Base-by-base conservation (phyloP, 2,329 filamentous ascomycete genomes). In the Tolypocladium nubicola region DNA sequence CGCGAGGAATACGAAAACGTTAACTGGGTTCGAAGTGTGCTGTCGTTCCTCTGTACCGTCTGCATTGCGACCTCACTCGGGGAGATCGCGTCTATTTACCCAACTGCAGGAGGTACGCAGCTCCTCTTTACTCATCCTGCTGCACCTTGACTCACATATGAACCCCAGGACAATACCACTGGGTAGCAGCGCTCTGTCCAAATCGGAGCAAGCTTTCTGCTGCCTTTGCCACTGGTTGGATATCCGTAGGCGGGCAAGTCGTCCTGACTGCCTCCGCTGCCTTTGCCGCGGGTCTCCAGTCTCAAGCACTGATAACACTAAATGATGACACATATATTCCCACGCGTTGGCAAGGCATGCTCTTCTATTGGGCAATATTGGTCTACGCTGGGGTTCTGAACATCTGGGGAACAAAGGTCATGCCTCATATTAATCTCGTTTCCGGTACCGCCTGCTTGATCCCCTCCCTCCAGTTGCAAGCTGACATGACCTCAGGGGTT, bases 191-290 rank as follows among this genome's bases (percentile, higher is more conserved):
- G 5, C 66, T 77, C 1, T 59, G 55, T 52, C 63, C 63, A 16
- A 8, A 35, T 1, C 52, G 54, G 10, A 56, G 39, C 7, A 56
- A 61, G 21, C 33, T 52, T 1, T 39, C 55, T 13, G 60, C 60
- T 11, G 57, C 62, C 1, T 64, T 54, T 54, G 55, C 57, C 4
- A 74, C 71, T 1, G 72, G 72, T 60, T 77, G 75, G 73, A 74
- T 78, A 39, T 75, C 72, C 1, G 69, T 78, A 30, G 76, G 75
- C 16, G 77, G 76, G 0, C 75, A 77, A 52, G 68, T 75, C 4
- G 70, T 78, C 1, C 60, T 78, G 2, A 74, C 75, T n/a, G 73
- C 75, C 0, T 77, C 77, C 0, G 75, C 75, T 21, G 76, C 76
- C 0, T 79, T 79, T 53, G 71, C 75, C 0, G 73, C 71, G 1